Evolutionary conservation across 352 stramenopile genomes (phyloP).

Genomic region (Pythium folliculosum): DNA sequence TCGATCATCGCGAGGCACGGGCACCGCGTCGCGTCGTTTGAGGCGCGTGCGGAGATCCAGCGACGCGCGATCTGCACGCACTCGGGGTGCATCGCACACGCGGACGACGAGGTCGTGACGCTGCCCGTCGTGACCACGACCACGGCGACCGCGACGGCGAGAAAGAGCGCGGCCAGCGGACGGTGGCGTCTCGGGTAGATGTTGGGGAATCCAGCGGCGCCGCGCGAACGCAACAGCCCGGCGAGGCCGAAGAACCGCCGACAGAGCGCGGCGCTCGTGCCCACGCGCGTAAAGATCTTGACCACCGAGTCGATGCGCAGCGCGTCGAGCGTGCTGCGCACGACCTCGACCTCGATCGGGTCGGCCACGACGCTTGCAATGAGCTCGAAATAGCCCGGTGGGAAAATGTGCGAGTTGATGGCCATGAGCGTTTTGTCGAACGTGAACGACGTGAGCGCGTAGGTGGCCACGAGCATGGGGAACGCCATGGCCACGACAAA

Average conservation of each 20-base stretch:
- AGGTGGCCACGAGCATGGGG: constrained; percentile 32
- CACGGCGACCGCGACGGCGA: background rate
- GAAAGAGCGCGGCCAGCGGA: background rate
- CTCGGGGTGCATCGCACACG: constrained; percentile 6
- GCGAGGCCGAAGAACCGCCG: constrained; percentile 17
- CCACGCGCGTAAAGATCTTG: constrained; percentile 35
- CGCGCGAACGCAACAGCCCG: constrained; percentile 28
- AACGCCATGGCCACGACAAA: constrained; percentile 36
- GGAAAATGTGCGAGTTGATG: constrained; percentile 41
- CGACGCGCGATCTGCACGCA: constrained; percentile 13
- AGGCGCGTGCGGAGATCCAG: background rate
- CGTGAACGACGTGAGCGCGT: constrained; percentile 32
- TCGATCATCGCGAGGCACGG: constrained; percentile 16
- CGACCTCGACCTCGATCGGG: constrained; percentile 28
- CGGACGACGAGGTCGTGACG: background rate
- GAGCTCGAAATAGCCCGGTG: constrained; percentile 32
- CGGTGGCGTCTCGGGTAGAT: background rate
- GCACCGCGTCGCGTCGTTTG: background rate
- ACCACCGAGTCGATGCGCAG: constrained; percentile 34
- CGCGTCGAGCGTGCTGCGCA: constrained; percentile 36
- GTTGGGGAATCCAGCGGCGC: background rate
- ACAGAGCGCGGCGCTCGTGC: constrained; percentile 33
- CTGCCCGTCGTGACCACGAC: constrained; percentile 1
- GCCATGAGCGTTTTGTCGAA: constrained; percentile 33
- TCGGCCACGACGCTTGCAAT: constrained; percentile 31